These are phyloP conservation scores for Colletotrichum simmondsii DNA, from an alignment of 2,329 filamentous ascomycete species.

Conservation along the genomic window DNA sequence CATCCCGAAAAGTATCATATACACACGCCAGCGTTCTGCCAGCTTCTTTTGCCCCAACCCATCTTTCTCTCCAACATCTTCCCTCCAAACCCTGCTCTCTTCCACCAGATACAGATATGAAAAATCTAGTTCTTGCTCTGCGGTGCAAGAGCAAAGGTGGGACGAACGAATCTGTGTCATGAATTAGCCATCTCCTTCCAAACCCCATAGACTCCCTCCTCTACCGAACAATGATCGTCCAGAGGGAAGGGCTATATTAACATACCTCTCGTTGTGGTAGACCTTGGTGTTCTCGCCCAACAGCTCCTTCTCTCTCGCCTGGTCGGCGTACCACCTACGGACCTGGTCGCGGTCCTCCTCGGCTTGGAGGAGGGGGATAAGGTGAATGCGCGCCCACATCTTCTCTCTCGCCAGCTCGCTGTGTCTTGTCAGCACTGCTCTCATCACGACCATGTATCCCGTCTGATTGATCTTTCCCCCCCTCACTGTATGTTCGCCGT, in stretches of 20 bases:
- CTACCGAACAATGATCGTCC: accelerated
- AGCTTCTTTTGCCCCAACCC: neutral
- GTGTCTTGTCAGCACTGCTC: slow-evolving; percentile 7
- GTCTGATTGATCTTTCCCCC: neutral
- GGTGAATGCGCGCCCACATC: slow-evolving; percentile 96
- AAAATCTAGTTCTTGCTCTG: slow-evolving; percentile 61
- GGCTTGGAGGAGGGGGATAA: slow-evolving; percentile 93
- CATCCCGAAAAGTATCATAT: slow-evolving; percentile 11
- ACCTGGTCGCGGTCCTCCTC: slow-evolving; percentile 98
- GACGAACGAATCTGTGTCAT: slow-evolving; percentile 76
- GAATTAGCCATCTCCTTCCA: neutral
- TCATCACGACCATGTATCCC: neutral
- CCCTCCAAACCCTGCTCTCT: too few relatives aligned
- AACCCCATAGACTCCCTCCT: neutral
- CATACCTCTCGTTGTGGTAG: slow-evolving; percentile 90
- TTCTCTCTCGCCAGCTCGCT: slow-evolving; percentile 97
- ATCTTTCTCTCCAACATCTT: neutral
- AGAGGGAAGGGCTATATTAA: neutral
- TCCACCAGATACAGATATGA: neutral
- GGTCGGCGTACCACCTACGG: slow-evolving; percentile 84
- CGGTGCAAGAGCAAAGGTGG: slow-evolving; percentile 82
- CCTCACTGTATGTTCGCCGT: neutral
- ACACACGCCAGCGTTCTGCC: slow-evolving; percentile 14
- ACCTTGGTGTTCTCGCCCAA: slow-evolving; percentile 85
- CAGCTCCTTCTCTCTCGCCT: slow-evolving; percentile 90